These are phyloP conservation scores for Amorphotheca resinae DNA, from an alignment of 495 filamentous ascomycete species.

Conservation along the genomic window DNA sequence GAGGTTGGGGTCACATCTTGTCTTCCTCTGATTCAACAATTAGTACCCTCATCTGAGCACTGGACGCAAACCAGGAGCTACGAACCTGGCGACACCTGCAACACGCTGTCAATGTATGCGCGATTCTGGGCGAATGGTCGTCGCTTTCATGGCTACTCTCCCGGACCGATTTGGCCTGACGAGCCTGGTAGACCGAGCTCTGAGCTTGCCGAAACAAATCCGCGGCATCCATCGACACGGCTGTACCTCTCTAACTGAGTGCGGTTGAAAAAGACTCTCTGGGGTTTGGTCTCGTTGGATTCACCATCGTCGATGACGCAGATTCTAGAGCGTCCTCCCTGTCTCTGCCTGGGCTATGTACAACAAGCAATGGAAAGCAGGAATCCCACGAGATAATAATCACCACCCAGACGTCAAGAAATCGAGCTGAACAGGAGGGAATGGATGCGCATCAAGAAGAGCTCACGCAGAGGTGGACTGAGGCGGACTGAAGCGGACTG, in stretches of 20 bases:
- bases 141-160: slow-evolving; percentile 28
- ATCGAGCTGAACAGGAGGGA: slow-evolving; percentile 5
- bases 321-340: neutral
- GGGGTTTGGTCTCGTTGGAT: slow-evolving; percentile 2
- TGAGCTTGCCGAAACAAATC: slow-evolving; percentile 37
- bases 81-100: slow-evolving; percentile 75
- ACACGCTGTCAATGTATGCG: slow-evolving; percentile 79
- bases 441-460: slow-evolving; percentile 4
- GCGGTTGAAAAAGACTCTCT: slow-evolving; percentile 1
- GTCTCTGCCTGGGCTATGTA: neutral
- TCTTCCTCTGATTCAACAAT: slow-evolving; percentile 57
- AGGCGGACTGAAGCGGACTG: no score
- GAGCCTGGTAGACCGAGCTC: slow-evolving; percentile 25
- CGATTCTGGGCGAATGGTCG: slow-evolving; percentile 44
- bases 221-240: slow-evolving; percentile 33
- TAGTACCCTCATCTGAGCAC: neutral
- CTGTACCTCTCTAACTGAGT: neutral
- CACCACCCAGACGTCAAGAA: neutral
- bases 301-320: slow-evolving; percentile 14
- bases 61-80: slow-evolving; percentile 1
- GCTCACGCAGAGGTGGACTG: neutral
- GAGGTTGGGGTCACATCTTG: slow-evolving; percentile 80
- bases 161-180: slow-evolving; percentile 23
- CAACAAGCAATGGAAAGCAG: neutral
- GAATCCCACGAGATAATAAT: neutral